These are phyloP conservation scores for Ocimum tenuiflorum DNA, from an alignment of 257 asterid genomes.

Conservation along the genomic window DNA sequence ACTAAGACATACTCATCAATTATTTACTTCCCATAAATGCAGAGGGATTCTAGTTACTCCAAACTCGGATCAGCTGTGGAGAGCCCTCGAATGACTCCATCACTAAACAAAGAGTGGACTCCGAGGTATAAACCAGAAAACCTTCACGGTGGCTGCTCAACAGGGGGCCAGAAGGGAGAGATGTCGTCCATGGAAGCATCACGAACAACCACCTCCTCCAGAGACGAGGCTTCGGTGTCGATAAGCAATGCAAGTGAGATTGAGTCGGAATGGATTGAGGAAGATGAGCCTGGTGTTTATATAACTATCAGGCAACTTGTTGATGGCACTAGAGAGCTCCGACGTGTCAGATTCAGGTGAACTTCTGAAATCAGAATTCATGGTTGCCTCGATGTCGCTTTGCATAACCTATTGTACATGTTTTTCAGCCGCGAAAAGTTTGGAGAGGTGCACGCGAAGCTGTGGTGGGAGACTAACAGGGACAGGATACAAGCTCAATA, in stretches of 20 bases:
- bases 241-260: constrained; percentile 92
- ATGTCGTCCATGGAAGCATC: constrained; percentile 67
- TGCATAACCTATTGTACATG: not conserved
- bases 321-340: constrained; percentile 86
- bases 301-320: constrained; percentile 83
- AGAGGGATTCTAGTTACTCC: constrained; percentile 87
- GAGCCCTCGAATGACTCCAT: constrained; percentile 85
- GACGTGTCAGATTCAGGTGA: constrained; percentile 98
- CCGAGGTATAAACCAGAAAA: constrained; percentile 46
- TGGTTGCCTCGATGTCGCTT: not conserved
- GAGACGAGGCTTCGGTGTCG: constrained; percentile 83
- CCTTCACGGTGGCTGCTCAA: constrained; percentile 38
- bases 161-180: constrained; percentile 35
- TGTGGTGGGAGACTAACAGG: constrained; percentile 95
- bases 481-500: constrained; percentile 88
- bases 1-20: not conserved
- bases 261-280: constrained; percentile 89
- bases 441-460: constrained; percentile 84
- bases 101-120: constrained; percentile 53
- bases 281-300: constrained; percentile 89
- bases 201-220: constrained; percentile 67
- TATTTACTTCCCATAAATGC: constrained; percentile 16
- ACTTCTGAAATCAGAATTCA: not conserved
- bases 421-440: constrained; percentile 68
- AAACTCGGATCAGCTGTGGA: constrained; percentile 65